Evolutionary conservation across 2,329 filamentous ascomycete genomes (phyloP), one percentile per base, ranked within the genome.

Genomic region (Phialocephala subalpina): DNA sequence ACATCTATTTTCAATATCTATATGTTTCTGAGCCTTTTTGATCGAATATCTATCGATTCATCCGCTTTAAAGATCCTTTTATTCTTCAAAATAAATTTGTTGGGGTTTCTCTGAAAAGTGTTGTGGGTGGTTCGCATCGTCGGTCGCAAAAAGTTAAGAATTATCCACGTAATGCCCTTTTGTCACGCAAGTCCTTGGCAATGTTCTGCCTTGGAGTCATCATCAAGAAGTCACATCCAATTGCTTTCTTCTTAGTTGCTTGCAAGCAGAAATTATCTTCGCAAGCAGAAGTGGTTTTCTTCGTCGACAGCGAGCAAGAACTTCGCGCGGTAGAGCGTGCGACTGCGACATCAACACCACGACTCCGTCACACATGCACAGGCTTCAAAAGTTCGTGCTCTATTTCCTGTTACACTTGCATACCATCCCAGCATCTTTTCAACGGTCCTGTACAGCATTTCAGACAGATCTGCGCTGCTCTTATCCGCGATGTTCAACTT

Each of bases 1-100:
- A 53, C 22, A 27, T 33, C 29, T 53, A 6, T 53, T 33, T 27
- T 29, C 25, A 3, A 16, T 14, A 14, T 33, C 25, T 16, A 29
- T n/a, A 53, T 53, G 1, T 18, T 53, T 53, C 5, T 18, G 22
- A 53, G 9, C 12, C 22, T 33, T 53, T 53, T 53, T 29, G 49
- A 53, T 33, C 29, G 49, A 53, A 53, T 53, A 53, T 53, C 22
- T 33, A 53, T 53, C 49, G 25, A 53, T 29, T 29, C 25, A 53
- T 53, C 3, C 29, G 14, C 49, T 20, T 53, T 18, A 18, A 16
- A 8, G 6, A 29, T 53, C 1, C 12, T 53, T 53, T 29, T 53
- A 29, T 29, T 27, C 16, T 53, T 53, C 22, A 53, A 53, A 33
- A 29, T 29, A 29, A 53, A 18, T 53, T 53, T 53, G 49, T 53